Evolutionary conservation across 768 basidiomycete species (phyloP).

Genomic region (Calvatia gigantea): DNA sequence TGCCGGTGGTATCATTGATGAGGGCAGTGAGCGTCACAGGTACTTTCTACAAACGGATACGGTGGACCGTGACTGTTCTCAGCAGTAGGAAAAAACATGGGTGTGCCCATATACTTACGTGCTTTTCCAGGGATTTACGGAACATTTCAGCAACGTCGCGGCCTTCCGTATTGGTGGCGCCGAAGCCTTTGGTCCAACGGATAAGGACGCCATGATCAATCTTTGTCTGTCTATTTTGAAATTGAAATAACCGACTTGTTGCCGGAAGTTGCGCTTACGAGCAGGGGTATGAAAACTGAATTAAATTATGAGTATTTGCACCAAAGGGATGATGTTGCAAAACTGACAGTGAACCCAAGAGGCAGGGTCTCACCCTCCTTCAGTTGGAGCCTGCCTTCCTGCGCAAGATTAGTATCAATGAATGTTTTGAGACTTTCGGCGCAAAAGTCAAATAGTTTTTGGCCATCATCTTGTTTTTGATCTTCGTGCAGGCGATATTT

Average conservation of each 20-base stretch:
- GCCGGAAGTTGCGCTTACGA: slow-evolving; percentile 46
- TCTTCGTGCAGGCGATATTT: slow-evolving; percentile 97
- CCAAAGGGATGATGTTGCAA: not conserved
- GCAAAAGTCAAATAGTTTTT: slow-evolving; percentile 95
- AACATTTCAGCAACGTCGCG: slow-evolving; percentile 94
- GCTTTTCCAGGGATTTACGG: slow-evolving; percentile 70
- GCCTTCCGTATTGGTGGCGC: slow-evolving; percentile 87
- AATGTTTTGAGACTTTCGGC: slow-evolving; percentile 91
- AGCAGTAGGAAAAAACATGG: not conserved
- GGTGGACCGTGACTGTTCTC: not conserved
- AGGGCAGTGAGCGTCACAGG: slow-evolving; percentile 81
- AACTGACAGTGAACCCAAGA: slow-evolving; percentile 88
- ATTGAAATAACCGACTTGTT: not conserved
- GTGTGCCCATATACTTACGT: slow-evolving; percentile 44
- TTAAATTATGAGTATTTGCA: slow-evolving; percentile 10
- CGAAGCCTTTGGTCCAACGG: slow-evolving; percentile 99
- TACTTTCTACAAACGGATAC: slow-evolving; percentile 58
- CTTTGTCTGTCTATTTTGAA: slow-evolving; percentile 64
- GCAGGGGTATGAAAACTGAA: slow-evolving; percentile 95
- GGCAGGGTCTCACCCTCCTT: slow-evolving; percentile 61
- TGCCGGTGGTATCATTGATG: slow-evolving; percentile 98
- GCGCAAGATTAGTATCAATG: slow-evolving; percentile 65
- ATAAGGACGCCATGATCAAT: slow-evolving; percentile 95
- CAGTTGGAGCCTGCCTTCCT: slow-evolving; percentile 41
- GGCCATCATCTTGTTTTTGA: slow-evolving; percentile 97